Conservation (phyloP, 2,329 filamentous ascomycete genomes). For the Trichoderma arundinaceum region DNA sequence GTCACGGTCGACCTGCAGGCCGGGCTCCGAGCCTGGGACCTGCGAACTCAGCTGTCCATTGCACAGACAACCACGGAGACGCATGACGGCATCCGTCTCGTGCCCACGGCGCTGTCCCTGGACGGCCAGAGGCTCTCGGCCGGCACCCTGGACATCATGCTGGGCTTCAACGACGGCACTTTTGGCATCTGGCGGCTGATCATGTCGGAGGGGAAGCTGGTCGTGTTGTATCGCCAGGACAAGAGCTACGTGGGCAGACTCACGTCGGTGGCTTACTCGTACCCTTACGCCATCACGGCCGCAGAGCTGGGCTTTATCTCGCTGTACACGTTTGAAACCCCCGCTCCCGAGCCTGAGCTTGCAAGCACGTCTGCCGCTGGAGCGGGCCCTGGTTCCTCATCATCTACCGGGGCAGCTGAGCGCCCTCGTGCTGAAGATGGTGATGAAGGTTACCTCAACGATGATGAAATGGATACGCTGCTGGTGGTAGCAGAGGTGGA, state of each 20-base stretch:
- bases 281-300: conserved; percentile 80
- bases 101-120: conserved; percentile 69
- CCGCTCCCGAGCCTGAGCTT: conserved; percentile 12
- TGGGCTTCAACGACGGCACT: conserved; percentile 75
- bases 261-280: conserved; percentile 71
- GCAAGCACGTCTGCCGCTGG: background rate
- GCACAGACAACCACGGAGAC: conserved; percentile 52
- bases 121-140: conserved; percentile 57
- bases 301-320: conserved; percentile 76
- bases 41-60: conserved; percentile 66
- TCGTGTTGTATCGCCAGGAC: conserved; percentile 62
- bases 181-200: conserved; percentile 73
- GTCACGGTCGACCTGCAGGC: conserved; percentile 73
- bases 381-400: background rate
- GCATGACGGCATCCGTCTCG: conserved; percentile 35
- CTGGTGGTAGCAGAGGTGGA: conserved; percentile 11
- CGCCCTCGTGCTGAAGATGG: conserved; percentile 5
- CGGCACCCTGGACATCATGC: conserved; percentile 61
- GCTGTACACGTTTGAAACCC: conserved; percentile 68
- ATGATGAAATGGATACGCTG: background rate
- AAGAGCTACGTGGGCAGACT: conserved; percentile 69
- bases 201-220: conserved; percentile 51
- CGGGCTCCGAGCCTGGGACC: conserved; percentile 80
- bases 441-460: background rate
- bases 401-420: background rate